Evolutionary conservation across 306 rosid species (phyloP).

Genomic region (Prunus dulcis): DNA sequence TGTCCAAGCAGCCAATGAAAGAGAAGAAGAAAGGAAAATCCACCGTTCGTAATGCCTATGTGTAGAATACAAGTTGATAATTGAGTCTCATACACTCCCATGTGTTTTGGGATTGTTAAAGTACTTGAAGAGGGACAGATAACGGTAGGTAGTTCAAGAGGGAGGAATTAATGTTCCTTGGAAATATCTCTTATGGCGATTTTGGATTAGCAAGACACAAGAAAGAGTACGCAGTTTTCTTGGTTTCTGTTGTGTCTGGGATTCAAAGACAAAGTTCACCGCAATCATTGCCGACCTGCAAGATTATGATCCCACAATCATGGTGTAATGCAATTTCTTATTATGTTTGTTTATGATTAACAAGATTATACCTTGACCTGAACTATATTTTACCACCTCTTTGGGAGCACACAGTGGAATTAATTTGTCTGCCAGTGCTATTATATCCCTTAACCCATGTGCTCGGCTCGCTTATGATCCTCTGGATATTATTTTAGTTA

Average conservation of each 20-base stretch:
- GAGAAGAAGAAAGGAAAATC: not conserved
- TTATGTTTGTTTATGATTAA: constrained; percentile 14
- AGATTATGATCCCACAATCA: constrained; percentile 64
- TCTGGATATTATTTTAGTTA: not conserved
- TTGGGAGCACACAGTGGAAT: constrained; percentile 14
- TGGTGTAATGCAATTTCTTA: constrained; percentile 17
- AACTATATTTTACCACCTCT: not conserved
- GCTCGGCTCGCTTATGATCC: constrained; percentile 29
- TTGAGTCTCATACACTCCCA: too few species aligned
- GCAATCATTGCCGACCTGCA: constrained; percentile 51
- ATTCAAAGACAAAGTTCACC: constrained; percentile 46
- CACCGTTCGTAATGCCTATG: not conserved
- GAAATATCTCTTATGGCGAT: constrained; percentile 32
- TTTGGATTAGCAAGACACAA: not conserved
- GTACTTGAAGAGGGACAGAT: constrained; percentile 17
- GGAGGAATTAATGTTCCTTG: constrained; percentile 58
- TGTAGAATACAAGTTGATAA: too few species aligned
- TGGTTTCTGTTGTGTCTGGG: constrained; percentile 46
- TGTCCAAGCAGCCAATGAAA: not conserved
- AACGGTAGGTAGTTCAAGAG: constrained; percentile 14
- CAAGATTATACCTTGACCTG: constrained; percentile 24
- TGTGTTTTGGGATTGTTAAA: too few species aligned
- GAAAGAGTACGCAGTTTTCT: constrained; percentile 41
- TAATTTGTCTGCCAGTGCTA: constrained; percentile 38
- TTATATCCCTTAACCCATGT: constrained; percentile 56